Percentiles rank a stretch among this genome's conserved stretches.
Evolutionary conservation across 257 asterid species (phyloP).

Genomic region (Pogostemon cablin): DNA sequence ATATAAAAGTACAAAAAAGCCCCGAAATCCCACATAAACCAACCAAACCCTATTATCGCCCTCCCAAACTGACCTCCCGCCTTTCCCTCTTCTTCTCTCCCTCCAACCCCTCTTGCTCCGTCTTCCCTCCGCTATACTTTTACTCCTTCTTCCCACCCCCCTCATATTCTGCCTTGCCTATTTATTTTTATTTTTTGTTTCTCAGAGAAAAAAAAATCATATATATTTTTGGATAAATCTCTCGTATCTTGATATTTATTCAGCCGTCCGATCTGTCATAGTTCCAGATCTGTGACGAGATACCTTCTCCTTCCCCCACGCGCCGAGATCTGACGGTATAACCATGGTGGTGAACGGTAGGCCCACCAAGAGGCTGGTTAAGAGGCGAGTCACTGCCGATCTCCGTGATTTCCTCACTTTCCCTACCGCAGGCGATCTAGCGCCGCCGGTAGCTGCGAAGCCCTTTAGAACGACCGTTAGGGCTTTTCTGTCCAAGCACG

Average conservation of each 20-base stretch:
- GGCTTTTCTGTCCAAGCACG: conserved; percentile 61
- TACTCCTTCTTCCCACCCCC: not conserved
- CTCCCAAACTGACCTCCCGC: conserved; percentile 40
- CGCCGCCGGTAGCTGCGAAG: conserved; percentile 33
- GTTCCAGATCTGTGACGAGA: conserved; percentile 51
- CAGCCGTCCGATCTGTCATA: conserved; percentile 43
- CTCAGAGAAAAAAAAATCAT: not conserved
- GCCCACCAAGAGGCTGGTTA: conserved; percentile 60
- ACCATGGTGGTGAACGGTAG: conserved; percentile 72
- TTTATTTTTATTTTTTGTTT: not conserved
- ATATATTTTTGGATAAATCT: not conserved
- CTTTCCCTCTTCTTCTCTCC: conserved; percentile 35
- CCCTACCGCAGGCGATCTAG: conserved; percentile 49
- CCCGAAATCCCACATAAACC: conserved; percentile 30
- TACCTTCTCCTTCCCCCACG: conserved; percentile 30
- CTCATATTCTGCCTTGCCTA: too few species aligned
- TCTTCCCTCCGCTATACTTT: conserved; percentile 21
- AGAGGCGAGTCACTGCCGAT: conserved; percentile 80
- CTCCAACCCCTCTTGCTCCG: conserved; percentile 15
- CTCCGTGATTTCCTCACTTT: conserved; percentile 68
- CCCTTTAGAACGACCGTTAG: conserved; percentile 69
- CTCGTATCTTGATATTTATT: not conserved
- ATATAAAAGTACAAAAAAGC: conserved; percentile 53
- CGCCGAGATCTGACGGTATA: conserved; percentile 44
- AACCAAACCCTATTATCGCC: conserved; percentile 48